Conservation (phyloP, 371 early-diverging fungal species). For the Circinella minor region DNA sequence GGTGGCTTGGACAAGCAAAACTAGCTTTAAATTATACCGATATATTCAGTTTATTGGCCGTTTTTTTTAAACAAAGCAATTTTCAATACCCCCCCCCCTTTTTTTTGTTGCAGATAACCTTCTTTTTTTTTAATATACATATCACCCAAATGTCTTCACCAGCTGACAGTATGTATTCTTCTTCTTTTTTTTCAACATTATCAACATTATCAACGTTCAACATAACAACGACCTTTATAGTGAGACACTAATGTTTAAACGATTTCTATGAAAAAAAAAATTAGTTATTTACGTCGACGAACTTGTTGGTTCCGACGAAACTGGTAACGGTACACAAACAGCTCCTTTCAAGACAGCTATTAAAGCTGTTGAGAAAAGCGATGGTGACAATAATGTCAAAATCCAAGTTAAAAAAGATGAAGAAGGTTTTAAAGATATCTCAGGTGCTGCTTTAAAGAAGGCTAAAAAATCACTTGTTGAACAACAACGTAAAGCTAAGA, state of each 20-base stretch:
- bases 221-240: too few relatives aligned
- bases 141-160: not conserved
- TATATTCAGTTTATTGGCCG: too few relatives aligned
- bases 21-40: too few relatives aligned
- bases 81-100: too few relatives aligned
- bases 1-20: not conserved
- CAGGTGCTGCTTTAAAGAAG: constrained; percentile 93
- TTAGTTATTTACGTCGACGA: constrained; percentile 72
- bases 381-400: constrained; percentile 54
- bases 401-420: constrained; percentile 74
- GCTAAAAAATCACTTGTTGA: constrained; percentile 81
- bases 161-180: not conserved
- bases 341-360: constrained; percentile 74
- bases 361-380: constrained; percentile 60
- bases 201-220: too few relatives aligned
- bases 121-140: not conserved
- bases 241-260: too few relatives aligned
- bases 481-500: constrained; percentile 72
- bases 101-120: not conserved
- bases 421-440: constrained; percentile 76
- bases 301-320: constrained; percentile 72
- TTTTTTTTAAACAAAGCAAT: not conserved
- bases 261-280: not conserved
- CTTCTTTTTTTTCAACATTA: too few relatives aligned
- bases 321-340: constrained; percentile 65